Evolutionary conservation across 345 rosid genomes (phyloP), one percentile per base, ranked within the genome.

Genomic region (Turnera subulata): DNA sequence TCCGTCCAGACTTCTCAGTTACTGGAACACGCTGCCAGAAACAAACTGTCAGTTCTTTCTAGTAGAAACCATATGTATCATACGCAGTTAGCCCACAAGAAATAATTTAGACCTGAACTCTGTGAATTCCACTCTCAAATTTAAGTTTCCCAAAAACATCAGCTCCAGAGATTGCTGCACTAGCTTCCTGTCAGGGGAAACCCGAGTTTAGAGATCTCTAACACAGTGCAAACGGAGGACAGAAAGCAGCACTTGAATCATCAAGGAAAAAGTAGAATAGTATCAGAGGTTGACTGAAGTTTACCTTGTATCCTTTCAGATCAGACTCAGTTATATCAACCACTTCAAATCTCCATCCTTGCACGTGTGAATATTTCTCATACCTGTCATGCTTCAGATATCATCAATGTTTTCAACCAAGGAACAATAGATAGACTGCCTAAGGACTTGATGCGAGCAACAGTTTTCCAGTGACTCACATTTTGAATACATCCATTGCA

Each of bases 61-160:
- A 58, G 56, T 42, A 37, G 8, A 60, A 46, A 51, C 32, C 26
- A 24, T 33, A 47, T 29, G 47, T 19, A 22, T 38, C 26, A 24
- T 33, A 47, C 38, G 47, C 19, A 22, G 25, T 42, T 46, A 25
- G 53, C 24, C 17, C 23, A 67, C 1, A 47, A 46, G 50, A 22
- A 16, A 13, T 55, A 6, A 55, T 48, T 40, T 23, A 66, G 51
- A 89, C 99, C 97, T 93, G 99, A 70, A 87, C 97, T 68, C 99
- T 81, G 70, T 93, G 99, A 59, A 93, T 83, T 49, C 97, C 99
- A 82, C 97, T 89, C 81, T 93, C 99, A 61, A 89, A 93, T 82
- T 93, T 93, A 56, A 93, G 91, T 66, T 89, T 89, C 53, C 96
- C 97, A 65, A 75, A 93, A 15, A 93, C 85, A 71, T 76, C 83